Percentiles rank a stretch among this genome's conserved stretches.
These are phyloP conservation scores for Forsythia suspensa DNA, from an alignment of 257 asterid genomes.

Conservation along the genomic window DNA sequence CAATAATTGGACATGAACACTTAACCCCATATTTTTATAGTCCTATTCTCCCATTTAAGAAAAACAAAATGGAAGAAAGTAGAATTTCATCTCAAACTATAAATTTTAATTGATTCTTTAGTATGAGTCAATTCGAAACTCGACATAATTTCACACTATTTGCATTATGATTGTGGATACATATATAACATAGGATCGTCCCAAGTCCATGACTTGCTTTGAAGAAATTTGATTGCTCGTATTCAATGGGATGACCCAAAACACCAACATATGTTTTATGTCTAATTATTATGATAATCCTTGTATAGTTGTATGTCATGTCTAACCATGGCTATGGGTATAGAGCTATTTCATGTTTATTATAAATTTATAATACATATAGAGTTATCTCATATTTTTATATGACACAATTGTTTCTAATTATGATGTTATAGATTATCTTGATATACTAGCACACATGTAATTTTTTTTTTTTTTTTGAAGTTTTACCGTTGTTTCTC, in stretches of 20 bases:
- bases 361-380: too few species aligned
- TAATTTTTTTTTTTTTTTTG: background rate
- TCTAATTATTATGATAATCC: background rate
- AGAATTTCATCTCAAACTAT: background rate
- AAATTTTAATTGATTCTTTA: background rate
- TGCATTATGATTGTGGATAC: background rate
- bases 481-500: too few species aligned
- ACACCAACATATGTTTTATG: background rate
- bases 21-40: background rate
- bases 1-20: slow-evolving; percentile 14
- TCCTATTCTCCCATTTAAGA: background rate
- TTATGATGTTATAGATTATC: background rate
- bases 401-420: too few species aligned
- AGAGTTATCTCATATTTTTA: background rate
- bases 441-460: background rate
- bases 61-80: background rate
- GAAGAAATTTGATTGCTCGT: background rate
- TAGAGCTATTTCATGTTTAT: background rate
- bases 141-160: background rate
- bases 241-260: background rate
- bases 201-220: background rate
- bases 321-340: background rate
- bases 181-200: background rate
- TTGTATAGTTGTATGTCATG: background rate
- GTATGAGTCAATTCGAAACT: background rate